Evolutionary conservation across 495 filamentous ascomycete species (phyloP), one percentile per base, ranked within the genome.

Genomic region (Neurospora sp.): DNA sequence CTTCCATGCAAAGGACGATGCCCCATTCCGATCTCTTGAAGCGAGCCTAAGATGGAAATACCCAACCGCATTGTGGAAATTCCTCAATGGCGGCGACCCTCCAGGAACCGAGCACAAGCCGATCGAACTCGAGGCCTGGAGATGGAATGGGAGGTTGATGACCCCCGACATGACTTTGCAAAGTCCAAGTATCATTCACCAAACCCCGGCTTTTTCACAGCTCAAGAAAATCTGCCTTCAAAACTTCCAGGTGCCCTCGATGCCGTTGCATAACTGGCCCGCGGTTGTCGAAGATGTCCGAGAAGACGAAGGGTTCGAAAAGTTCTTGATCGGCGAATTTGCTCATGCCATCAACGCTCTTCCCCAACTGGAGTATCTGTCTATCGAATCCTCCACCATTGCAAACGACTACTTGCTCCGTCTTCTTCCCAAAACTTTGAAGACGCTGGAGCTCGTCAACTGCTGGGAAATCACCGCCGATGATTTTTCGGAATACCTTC

Each of bases 121-220:
- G 3, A 80, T 86, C 12, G 78, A 78, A 42, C 87, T 97, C 39
- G 84, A 82, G 39, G 89, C 86, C 71, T 97, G 92, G 92, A 89
- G 89, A 40, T 97, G 94, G 93, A 95, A 92, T 76, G 81, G 87
- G 41, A 87, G 90, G n/a, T 84, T 92, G 66, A 85, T 87, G 74
- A 84, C 87, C 10, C 81, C 84, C 2, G 79, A 79, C n/a, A 75
- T 83, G 39, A 78, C 87, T 46, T 78, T 91, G 12, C 79, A 82
- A 1, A 80, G 84, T 7, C 72, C 85, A 35, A 72, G 71, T 14
- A 44, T 40, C 12, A 87, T 94, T 18, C 93, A 97, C 76, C 69
- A 79, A n/a, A 82, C 81, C n/a, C 81, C 85, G 6, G 77, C 87
- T 0, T 96, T 97, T 75, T 79, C 84, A 42, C 79, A 79, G 12